Base-by-base conservation (phyloP, 331 rosid species). In the Quercus phellos region DNA sequence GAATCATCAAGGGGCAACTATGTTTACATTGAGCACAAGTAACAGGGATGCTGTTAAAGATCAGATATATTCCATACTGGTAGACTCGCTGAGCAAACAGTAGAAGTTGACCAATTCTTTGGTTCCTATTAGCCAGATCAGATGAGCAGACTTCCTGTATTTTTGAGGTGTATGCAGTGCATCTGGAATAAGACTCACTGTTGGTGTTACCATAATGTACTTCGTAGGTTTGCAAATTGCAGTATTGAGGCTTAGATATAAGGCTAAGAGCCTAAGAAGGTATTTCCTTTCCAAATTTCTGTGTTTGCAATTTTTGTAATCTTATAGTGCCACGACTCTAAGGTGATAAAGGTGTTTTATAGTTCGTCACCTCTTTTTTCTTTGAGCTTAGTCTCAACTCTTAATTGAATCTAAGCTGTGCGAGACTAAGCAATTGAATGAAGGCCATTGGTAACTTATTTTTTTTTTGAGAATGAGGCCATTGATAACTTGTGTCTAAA, bases 41-140 rank as follows among this genome's bases (percentile, higher is more conserved):
- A 91, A 93, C 77, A 88, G 94, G 80, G 94, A 87, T 84, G 89
- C 83, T 75, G 82, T 85, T 30, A 79, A 79, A 70, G 90, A 90
- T 75, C 90, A 85, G 79, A 86, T 91, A 71, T 73, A 34, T 80
- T 70, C 87, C 43, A 77, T 75, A 2, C 19, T 91, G 82, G 90
- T 84, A 74, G 92, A 82, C 78, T 68, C 78, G 43, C 27, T 86
- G 86, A 72, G 53, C 35, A 87, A 87, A 73, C 68, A 73, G 29
- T 92, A 85, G 81, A 34, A 58, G 14, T 64, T 83, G 75, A 74
- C 66, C 64, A 73, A 72, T 55, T 30, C 27, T 29, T 68, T 55
- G 29, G 64, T 58, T 58, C 16, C 13, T 32, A 64, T 46, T 46
- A 46, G 4, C 17, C 17, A 12, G 29, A 54, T 50, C 58, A 42